A percentile compares a stretch with the other conserved stretches of the same genome.
Evolutionary conservation across 257 asterid genomes (phyloP).

Genomic region (Scutellaria baicalensis): DNA sequence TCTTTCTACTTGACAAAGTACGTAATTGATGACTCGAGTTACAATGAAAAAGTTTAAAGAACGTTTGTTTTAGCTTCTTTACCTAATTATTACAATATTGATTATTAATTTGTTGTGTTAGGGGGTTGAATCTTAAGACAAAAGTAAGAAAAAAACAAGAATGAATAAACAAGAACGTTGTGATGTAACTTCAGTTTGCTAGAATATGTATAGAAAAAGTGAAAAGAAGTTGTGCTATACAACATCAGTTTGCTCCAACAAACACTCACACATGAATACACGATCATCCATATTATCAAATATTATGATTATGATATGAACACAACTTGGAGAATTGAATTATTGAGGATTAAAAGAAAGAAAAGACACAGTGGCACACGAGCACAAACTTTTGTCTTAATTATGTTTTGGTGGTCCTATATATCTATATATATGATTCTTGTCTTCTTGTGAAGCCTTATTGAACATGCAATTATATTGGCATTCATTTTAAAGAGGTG

Average conservation of each 20-base stretch:
- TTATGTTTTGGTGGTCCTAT: constrained; percentile 28
- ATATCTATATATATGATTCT: no score
- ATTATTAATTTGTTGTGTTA: not conserved
- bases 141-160: not conserved
- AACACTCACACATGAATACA: not conserved
- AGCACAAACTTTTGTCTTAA: not conserved
- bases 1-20: no score
- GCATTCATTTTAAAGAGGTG: not conserved
- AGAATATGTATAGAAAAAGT: not conserved
- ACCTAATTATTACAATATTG: not conserved
- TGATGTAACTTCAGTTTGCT: constrained; percentile 28
- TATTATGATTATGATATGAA: not conserved
- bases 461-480: constrained; percentile 10
- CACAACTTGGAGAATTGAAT: not conserved
- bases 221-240: not conserved
- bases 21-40: no score
- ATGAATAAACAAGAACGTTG: constrained; percentile 7
- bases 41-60: not conserved
- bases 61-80: not conserved
- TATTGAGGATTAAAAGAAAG: not conserved
- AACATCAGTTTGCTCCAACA: constrained; percentile 13
- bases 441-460: constrained; percentile 2
- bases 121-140: constrained; percentile 1
- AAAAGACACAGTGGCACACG: not conserved
- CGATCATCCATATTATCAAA: not conserved